Evolutionary conservation across 1,139 yeast species (phyloP).

Genomic region (Diutina neorugosa): DNA sequence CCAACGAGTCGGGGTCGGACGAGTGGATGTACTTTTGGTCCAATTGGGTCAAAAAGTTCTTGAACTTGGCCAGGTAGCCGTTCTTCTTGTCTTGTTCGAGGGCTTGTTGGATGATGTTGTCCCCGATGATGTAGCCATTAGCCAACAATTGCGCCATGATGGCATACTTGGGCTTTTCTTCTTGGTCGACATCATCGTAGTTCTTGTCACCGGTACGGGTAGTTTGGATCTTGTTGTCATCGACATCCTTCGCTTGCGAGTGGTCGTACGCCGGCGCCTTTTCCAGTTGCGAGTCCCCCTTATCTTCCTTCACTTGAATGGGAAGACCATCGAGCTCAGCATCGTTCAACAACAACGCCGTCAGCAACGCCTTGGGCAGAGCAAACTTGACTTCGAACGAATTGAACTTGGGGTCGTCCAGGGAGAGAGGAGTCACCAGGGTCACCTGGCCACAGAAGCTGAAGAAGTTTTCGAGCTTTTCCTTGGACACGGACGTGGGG

Average conservation of each 20-base stretch:
- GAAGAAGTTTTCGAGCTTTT: slow-evolving; percentile 56
- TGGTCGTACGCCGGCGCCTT: slow-evolving; percentile 8
- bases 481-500: slow-evolving; percentile 39
- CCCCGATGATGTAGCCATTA: slow-evolving; percentile 58
- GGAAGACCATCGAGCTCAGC: slow-evolving; percentile 57
- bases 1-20: slow-evolving; percentile 28
- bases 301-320: slow-evolving; percentile 33
- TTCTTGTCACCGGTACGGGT: slow-evolving; percentile 19
- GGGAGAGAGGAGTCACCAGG: slow-evolving; percentile 24
- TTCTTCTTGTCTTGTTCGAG: slow-evolving; percentile 52
- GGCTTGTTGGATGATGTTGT: slow-evolving; percentile 46
- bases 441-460: slow-evolving; percentile 66
- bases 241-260: slow-evolving; percentile 9
- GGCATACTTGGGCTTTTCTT: slow-evolving; percentile 66
- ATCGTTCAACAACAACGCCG: slow-evolving; percentile 64
- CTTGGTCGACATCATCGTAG: slow-evolving; percentile 53
- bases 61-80: slow-evolving; percentile 49
- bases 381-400: slow-evolving; percentile 42
- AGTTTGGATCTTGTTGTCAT: slow-evolving; percentile 16
- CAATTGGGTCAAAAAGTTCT: slow-evolving; percentile 37
- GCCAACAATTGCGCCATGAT: slow-evolving; percentile 68
- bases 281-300: neutral
- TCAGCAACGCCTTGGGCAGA: slow-evolving; percentile 49
- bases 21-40: slow-evolving; percentile 52
- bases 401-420: slow-evolving; percentile 17